Conservation (phyloP, 2,329 filamentous ascomycete genomes). For the Aspergillus thermomutatus region DNA sequence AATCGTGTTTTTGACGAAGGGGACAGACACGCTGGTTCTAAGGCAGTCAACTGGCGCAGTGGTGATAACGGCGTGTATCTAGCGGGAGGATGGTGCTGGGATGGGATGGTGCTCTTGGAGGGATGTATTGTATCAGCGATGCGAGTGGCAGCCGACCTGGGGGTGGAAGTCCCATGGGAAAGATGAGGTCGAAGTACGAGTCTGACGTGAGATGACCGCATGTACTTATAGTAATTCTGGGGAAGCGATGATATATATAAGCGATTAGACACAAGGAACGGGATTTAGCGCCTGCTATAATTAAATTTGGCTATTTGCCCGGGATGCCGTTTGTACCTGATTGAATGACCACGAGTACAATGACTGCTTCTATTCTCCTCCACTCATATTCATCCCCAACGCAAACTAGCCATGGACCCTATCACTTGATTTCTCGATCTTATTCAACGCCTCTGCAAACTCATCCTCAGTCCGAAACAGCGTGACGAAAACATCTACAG, state of each 20-base stretch:
- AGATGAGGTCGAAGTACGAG: neutral
- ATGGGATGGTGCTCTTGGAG: slow-evolving; percentile 61
- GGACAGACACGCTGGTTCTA: neutral
- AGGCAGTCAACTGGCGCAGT: slow-evolving; percentile 41
- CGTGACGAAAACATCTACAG: slow-evolving; percentile 40
- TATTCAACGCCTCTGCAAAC: neutral
- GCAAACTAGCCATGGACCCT: slow-evolving; percentile 1
- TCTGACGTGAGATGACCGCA: neutral
- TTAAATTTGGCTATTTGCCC: too few relatives aligned
- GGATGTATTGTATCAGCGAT: slow-evolving; percentile 60
- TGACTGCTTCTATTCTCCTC: too few relatives aligned
- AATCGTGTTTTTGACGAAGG: slow-evolving; percentile 43
- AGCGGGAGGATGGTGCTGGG: slow-evolving; percentile 62
- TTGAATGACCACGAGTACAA: too few relatives aligned
- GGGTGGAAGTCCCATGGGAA: slow-evolving; percentile 42
- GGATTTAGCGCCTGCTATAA: neutral
- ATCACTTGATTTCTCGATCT: neutral
- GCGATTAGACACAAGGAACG: neutral
- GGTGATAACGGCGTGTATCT: slow-evolving; percentile 55
- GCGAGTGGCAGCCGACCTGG: slow-evolving; percentile 53
- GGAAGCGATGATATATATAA: neutral
- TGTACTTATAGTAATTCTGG: neutral
- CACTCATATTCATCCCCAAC: neutral
- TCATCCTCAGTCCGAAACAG: neutral
- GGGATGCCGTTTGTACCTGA: too few relatives aligned